Base-by-base conservation (phyloP, 257 asterid species). In the Gardenia jasminoides region DNA sequence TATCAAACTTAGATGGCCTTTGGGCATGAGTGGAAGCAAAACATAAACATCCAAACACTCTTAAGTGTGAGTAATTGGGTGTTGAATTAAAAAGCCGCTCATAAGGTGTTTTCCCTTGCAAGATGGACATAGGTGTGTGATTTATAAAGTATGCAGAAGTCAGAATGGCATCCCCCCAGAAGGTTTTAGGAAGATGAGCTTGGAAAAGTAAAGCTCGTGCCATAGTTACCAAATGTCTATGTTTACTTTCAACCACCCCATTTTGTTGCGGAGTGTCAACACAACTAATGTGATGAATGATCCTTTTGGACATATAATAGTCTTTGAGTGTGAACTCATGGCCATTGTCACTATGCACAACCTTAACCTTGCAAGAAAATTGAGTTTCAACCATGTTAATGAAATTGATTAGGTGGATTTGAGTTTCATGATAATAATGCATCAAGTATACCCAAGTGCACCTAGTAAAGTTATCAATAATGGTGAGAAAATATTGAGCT, bases 261-360 rank as follows among this genome's bases (percentile, higher is more conserved):
- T 76, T 77, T 65, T 66, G 80, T 77, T 67, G 67, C 36, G 41
- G 67, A 26, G 75, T 48, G n/a, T 16, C 13, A 22, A 79, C 71
- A n/a, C 82, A 79, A 59, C 77, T 70, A 71, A 71, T 79, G 72
- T 79, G 72, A 70, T 70, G 82, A 9, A 70, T 54, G 19, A 79
- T 71, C 13, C 64, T 72, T 70, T 79, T 70, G 13, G 46, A 20
- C 31, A 30, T 3, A 31, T 70, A 79, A 61, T 31, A 79, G 13
- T n/a, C 47, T 10, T 20, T 26, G 11, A 79, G 71, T 79, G 1
- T 56, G 59, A 79, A 79, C 19, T 58, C 64, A 31, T 3, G 72
- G 6, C 72, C 79, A 76, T 70, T 70, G 17, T 61, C 62, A 39
- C 81, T 70, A 31, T 56, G 6, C 20, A 28, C 33, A 26, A 50